phyloP scores from a whole-genome alignment of 2,329 filamentous ascomycete genomes.

The Ascochyta rabiei region DNA sequence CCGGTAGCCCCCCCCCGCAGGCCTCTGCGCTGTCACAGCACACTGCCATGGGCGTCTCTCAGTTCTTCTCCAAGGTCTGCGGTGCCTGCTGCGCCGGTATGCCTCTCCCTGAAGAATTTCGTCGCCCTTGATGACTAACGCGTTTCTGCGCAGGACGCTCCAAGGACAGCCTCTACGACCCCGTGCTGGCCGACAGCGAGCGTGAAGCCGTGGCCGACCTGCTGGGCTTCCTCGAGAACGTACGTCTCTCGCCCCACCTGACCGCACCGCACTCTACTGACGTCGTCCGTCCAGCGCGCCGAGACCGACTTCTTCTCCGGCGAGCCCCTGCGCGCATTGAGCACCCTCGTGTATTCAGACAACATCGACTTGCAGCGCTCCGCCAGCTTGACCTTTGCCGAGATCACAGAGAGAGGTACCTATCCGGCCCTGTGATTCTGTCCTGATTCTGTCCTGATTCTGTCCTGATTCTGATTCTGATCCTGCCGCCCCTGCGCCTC shows the following conservation, averaged over 20 bases:
- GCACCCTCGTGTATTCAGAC: constrained; percentile 96
- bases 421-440: too few relatives aligned
- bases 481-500: constrained; percentile 1
- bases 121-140: constrained; percentile 28
- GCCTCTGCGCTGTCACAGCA: constrained; percentile 27
- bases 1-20: constrained; percentile 16
- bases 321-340: constrained; percentile 89
- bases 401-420: constrained; percentile 96
- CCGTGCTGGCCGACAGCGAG: constrained; percentile 89
- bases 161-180: constrained; percentile 56
- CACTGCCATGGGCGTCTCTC: constrained; percentile 46
- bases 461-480: too few relatives aligned
- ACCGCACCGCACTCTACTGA: constrained; percentile 38
- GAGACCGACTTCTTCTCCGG: constrained; percentile 99
- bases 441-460: too few relatives aligned
- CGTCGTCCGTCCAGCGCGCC: constrained; percentile 67
- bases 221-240: constrained; percentile 94
- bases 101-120: constrained; percentile 22
- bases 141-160: constrained; percentile 46
- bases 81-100: constrained; percentile 48
- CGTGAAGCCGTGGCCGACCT: constrained; percentile 95
- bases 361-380: constrained; percentile 98
- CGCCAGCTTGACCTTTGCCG: constrained; percentile 96
- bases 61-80: constrained; percentile 46
- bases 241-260: constrained; percentile 50